Evolutionary conservation across 495 filamentous ascomycete genomes (phyloP).

Genomic region (Durotheca rogersii): DNA sequence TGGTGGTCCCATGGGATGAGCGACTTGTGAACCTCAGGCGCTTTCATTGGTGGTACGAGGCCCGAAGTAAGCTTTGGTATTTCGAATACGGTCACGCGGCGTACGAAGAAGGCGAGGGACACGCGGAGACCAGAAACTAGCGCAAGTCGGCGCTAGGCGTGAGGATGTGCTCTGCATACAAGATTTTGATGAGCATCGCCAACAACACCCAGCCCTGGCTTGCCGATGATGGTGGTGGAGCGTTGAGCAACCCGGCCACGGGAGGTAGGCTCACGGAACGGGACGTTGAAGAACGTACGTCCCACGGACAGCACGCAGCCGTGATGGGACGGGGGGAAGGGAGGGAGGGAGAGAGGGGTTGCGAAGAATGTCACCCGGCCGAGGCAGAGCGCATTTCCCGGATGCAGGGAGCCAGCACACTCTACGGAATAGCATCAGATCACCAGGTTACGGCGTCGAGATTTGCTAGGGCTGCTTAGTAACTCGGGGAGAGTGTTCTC

Average conservation of each 20-base stretch:
- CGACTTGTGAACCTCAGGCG: conserved; percentile 3
- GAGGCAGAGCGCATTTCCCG: conserved; percentile 12
- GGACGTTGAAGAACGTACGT: conserved; percentile 14
- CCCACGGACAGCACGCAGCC: conserved; percentile 3
- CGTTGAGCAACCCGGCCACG: conserved; percentile 8
- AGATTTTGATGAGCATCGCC: conserved; percentile 6
- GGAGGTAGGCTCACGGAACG: conserved; percentile 24
- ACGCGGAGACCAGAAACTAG: background rate
- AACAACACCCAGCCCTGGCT: conserved; percentile 4
- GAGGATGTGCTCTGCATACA: conserved; percentile 7
- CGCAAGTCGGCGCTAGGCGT: background rate
- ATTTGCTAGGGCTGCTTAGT: background rate
- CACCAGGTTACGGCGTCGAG: background rate
- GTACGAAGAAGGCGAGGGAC: background rate
- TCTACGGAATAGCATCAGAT: conserved; percentile 4
- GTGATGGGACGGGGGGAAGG: too few relatives aligned
- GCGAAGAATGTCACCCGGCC: conserved; percentile 2
- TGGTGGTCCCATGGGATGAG: conserved; percentile 8
- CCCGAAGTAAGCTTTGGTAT: conserved; percentile 4
- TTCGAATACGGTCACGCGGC: conserved; percentile 1
- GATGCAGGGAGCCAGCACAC: conserved; percentile 16
- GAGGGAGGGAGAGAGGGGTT: conserved; percentile 5
- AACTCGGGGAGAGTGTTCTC: background rate
- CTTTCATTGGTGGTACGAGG: conserved; percentile 13
- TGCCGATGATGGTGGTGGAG: conserved; percentile 1